Percentiles rank a stretch among this genome's conserved stretches.
These are phyloP conservation scores for Prunella vulgaris DNA, from an alignment of 257 asterid species.

Conservation along the genomic window DNA sequence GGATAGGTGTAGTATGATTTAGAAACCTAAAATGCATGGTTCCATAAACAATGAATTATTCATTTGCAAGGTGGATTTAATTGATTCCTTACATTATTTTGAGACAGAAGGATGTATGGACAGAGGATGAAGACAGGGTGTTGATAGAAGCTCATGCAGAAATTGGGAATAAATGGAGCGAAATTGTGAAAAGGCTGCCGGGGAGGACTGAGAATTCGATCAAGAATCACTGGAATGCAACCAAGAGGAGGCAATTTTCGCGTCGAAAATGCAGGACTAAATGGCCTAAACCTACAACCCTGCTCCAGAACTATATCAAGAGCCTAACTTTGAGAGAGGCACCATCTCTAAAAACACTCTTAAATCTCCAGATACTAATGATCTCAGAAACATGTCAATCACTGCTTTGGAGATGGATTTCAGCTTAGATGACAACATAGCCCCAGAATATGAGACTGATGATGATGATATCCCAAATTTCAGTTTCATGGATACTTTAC, in stretches of 20 bases:
- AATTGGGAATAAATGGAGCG: slow-evolving; percentile 89
- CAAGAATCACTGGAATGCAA: slow-evolving; percentile 93
- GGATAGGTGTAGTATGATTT: too few relatives aligned
- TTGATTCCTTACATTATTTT: neutral
- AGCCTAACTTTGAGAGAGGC: slow-evolving; percentile 42
- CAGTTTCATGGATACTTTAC: slow-evolving; percentile 21
- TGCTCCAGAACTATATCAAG: slow-evolving; percentile 73
- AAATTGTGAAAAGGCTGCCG: slow-evolving; percentile 62
- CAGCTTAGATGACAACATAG: slow-evolving; percentile 1
- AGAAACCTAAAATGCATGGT: too few relatives aligned
- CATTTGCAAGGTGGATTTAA: neutral
- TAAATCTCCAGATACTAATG: neutral
- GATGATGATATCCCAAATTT: slow-evolving; percentile 31
- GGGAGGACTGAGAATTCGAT: slow-evolving; percentile 89
- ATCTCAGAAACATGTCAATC: neutral
- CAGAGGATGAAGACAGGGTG: slow-evolving; percentile 76
- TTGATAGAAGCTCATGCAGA: slow-evolving; percentile 63
- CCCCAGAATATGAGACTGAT: slow-evolving; percentile 1
- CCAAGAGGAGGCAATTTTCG: slow-evolving; percentile 76
- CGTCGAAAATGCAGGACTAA: slow-evolving; percentile 68
- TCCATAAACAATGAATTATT: too few relatives aligned
- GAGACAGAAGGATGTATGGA: slow-evolving; percentile 73
- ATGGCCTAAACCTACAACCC: slow-evolving; percentile 63
- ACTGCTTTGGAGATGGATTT: slow-evolving; percentile 7
- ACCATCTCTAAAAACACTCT: slow-evolving; percentile 9